Conservation (phyloP, 2,329 filamentous ascomycete species). For the Magnaporthiopsis incrustans region DNA sequence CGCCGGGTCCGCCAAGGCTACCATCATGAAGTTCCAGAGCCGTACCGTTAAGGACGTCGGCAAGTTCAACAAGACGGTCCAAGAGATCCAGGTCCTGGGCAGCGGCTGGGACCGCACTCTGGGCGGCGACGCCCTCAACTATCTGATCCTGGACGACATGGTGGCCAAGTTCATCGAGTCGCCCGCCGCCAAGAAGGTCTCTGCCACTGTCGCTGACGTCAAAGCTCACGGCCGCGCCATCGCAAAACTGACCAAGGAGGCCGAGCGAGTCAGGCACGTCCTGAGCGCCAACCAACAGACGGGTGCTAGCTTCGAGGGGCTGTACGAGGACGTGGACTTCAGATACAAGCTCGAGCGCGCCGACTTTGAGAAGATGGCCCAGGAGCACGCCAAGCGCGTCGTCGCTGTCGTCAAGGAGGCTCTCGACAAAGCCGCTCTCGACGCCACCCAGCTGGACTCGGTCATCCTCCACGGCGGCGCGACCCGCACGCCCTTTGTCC, state of each 20-base stretch:
- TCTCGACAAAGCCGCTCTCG: constrained; percentile 63
- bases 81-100: constrained; percentile 86
- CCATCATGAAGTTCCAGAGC: constrained; percentile 82
- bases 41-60: constrained; percentile 84
- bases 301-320: constrained; percentile 70
- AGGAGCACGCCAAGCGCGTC: constrained; percentile 60
- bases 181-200: constrained; percentile 56
- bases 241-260: constrained; percentile 88
- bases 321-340: constrained; percentile 90
- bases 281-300: constrained; percentile 89
- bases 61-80: constrained; percentile 91
- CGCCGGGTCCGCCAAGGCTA: constrained; percentile 86
- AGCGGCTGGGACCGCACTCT: constrained; percentile 83
- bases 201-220: constrained; percentile 54
- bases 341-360: constrained; percentile 77
- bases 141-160: constrained; percentile 84
- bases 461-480: constrained; percentile 90
- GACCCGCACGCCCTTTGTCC: constrained; percentile 87
- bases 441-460: constrained; percentile 71
- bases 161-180: constrained; percentile 68
- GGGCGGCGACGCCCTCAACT: constrained; percentile 83
- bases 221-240: constrained; percentile 73
- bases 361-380: constrained; percentile 73
- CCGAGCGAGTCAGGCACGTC: constrained; percentile 78
- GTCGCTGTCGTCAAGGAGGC: constrained; percentile 63